Evolutionary conservation across 208 protist genomes (phyloP), one percentile per base, ranked within the genome.

Genomic region (Cochliopodium minus): DNA sequence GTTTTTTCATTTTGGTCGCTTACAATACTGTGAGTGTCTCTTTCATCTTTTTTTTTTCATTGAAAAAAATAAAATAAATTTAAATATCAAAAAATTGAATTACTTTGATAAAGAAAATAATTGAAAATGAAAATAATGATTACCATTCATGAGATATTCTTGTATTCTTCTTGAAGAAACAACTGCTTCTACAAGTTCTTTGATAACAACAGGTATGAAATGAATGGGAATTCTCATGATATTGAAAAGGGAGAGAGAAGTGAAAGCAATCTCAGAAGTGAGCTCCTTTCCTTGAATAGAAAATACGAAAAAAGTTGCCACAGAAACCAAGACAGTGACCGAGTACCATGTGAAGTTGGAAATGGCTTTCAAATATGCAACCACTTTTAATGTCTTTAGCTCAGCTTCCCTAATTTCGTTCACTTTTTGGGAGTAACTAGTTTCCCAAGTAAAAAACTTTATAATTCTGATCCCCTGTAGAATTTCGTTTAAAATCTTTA

Each of bases 391-490:
- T 39, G 11, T 42, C 34, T 43, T 43, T n/a, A 43, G 38, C 38
- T 43, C 38, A 20, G n/a, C 17, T n/a, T 43, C 38, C 17, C 38
- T 17, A 20, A 17, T 17, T n/a, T 43, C n/a, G 17, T 43, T 43
- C 17, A 43, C 38, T 43, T n/a, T 17, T 17, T 43, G 17, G 13
- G 48, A n/a, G 48, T 43, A 52, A 13, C 23, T 33, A 32, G 10
- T 20, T 22, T 65, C 60, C 47, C 42, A 57, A 22, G 47, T 33
- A 28, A 29, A 58, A 22, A 65, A 59, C 26, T 65, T 65, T 0
- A 65, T 47, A 25, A 65, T 35, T 42, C 60, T 34, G 38, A 65
- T 65, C 9, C 60, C 60, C 34, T 63, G 54, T 20, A 62, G 15
- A 17, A 57, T 20, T 33, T 62, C 58, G 23, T 62, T 62, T 0